Conservation (phyloP, 768 basidiomycete genomes). For the Rhizopogon vulgaris region DNA sequence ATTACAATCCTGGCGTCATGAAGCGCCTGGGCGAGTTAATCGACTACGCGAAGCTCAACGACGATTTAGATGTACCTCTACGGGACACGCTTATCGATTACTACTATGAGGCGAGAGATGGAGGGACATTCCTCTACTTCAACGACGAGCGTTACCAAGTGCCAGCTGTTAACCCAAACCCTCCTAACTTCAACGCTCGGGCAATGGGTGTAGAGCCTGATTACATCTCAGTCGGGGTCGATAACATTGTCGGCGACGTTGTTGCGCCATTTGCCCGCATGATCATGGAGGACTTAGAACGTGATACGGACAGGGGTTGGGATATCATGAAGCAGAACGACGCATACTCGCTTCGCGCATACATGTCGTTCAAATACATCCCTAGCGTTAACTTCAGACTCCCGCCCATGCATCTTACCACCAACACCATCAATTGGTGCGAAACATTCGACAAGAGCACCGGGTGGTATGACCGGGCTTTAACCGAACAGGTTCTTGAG, state of each 20-base stretch:
- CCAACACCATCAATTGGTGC: conserved; percentile 1
- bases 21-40: conserved; percentile 25
- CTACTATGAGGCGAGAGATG: conserved; percentile 7
- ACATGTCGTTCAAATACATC: conserved; percentile 7
- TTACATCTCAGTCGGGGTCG: conserved; percentile 12
- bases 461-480: conserved; percentile 28
- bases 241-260: conserved; percentile 12
- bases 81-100: conserved; percentile 17
- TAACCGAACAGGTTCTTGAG: conserved; percentile 30
- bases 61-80: conserved; percentile 3
- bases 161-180: background rate
- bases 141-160: conserved; percentile 7
- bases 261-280: conserved; percentile 13
- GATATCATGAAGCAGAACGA: conserved; percentile 18
- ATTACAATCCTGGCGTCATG: conserved; percentile 23
- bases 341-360: conserved; percentile 21
- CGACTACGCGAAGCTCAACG: conserved; percentile 19
- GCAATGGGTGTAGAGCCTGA: conserved; percentile 5
- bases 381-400: background rate
- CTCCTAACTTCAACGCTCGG: conserved; percentile 6
- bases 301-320: conserved; percentile 13
- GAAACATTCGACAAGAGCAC: conserved; percentile 28
- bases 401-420: background rate
- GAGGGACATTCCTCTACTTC: conserved; percentile 17
- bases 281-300: conserved; percentile 16